A percentile compares a stretch with the other conserved stretches of the same genome.
Evolutionary conservation across 2,329 filamentous ascomycete species (phyloP).

Genomic region (Fusarium kyushuense): DNA sequence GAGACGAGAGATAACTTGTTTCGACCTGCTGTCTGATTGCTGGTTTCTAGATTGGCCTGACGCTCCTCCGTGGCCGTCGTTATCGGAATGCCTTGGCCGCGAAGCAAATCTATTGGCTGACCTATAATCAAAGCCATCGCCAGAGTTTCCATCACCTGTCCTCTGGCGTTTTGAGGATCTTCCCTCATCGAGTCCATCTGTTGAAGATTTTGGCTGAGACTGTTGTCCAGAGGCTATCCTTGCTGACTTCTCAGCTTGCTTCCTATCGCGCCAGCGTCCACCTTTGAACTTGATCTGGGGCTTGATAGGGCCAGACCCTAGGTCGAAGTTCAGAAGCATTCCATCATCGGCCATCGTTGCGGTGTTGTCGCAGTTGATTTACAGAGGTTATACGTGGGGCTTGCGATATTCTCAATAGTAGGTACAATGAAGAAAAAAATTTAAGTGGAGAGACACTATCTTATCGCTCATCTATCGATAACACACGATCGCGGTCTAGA

Average conservation of each 20-base stretch:
- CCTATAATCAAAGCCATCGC: constrained; percentile 34
- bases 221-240: constrained; percentile 43
- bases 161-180: constrained; percentile 62
- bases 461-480: constrained; percentile 43
- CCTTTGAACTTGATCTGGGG: constrained; percentile 79
- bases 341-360: constrained; percentile 88
- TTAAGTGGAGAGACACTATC: constrained; percentile 25
- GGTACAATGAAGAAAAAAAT: constrained; percentile 35
- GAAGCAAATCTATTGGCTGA: constrained; percentile 18
- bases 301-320: constrained; percentile 75
- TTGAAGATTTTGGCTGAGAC: constrained; percentile 34
- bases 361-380: constrained; percentile 28
- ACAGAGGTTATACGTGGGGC: constrained; percentile 43
- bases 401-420: constrained; percentile 19
- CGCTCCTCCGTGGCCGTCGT: constrained; percentile 29
- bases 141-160: constrained; percentile 40
- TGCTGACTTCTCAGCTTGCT: constrained; percentile 69
- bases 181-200: constrained; percentile 47
- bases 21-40: constrained; percentile 44
- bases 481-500: constrained; percentile 5
- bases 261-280: constrained; percentile 91
- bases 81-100: constrained; percentile 29
- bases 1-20: constrained; percentile 85
- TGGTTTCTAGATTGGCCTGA: constrained; percentile 40
- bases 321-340: constrained; percentile 91